Conservation (phyloP, 148 eudicot species). For the Heliosperma pusillum region DNA sequence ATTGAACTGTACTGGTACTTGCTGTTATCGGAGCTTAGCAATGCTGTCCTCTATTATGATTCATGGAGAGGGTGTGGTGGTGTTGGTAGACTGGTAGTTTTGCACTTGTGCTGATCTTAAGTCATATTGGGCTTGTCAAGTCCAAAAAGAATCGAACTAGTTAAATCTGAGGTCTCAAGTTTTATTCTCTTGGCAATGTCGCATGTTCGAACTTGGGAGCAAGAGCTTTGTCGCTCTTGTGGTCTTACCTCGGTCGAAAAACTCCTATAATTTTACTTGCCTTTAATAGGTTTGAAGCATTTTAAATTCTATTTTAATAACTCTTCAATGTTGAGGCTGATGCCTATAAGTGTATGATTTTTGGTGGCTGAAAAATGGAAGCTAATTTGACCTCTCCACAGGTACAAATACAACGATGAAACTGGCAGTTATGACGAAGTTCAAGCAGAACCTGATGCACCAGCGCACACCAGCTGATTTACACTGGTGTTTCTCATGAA, state of each 20-base stretch:
- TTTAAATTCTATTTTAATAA: neutral
- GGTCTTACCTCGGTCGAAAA: neutral
- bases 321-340: neutral
- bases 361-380: neutral
- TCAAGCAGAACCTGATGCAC: constrained; percentile 34
- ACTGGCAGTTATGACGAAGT: constrained; percentile 56
- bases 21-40: too few relatives aligned
- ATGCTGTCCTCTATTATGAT: too few relatives aligned
- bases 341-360: neutral
- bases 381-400: constrained; percentile 16
- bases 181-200: neutral
- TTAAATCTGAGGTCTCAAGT: neutral
- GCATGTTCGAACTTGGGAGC: neutral
- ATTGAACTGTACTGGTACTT: neutral
- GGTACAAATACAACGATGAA: constrained; percentile 76
- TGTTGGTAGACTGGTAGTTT: too few relatives aligned
- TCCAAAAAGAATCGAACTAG: neutral
- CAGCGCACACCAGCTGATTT: constrained; percentile 33
- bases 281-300: neutral
- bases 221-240: neutral
- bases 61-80: too few relatives aligned
- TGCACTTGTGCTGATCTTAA: too few relatives aligned
- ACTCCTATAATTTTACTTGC: neutral
- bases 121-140: neutral
- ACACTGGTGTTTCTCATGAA: neutral